phyloP scores from a whole-genome alignment of 1,139 yeast genomes.

The Eremothecium cymbalariae region DNA sequence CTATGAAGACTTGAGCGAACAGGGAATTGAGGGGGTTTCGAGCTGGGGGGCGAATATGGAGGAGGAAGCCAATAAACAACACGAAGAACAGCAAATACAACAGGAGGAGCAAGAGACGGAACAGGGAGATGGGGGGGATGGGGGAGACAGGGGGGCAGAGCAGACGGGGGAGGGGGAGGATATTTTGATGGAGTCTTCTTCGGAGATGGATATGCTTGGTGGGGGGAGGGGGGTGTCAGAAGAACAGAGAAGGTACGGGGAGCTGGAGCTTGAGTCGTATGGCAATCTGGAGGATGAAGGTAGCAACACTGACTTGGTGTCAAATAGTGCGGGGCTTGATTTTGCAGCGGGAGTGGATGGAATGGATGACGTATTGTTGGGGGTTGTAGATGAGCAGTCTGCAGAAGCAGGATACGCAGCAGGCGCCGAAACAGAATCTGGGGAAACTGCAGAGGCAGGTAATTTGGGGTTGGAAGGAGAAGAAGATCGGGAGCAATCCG shows the following conservation, averaged over 20 bases:
- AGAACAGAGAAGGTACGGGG: background rate
- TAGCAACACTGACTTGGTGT: background rate
- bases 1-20: constrained; percentile 1
- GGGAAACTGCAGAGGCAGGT: too few relatives aligned
- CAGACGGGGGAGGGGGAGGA: constrained; percentile 6
- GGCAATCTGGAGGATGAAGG: background rate
- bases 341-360: too few relatives aligned
- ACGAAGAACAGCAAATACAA: constrained; percentile 3
- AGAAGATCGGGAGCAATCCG: too few relatives aligned
- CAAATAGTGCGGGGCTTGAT: too few relatives aligned
- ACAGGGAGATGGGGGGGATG: constrained; percentile 6
- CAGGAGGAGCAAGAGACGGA: constrained; percentile 2
- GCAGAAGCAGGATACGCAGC: too few relatives aligned
- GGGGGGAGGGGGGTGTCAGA: constrained; percentile 1
- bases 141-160: constrained; percentile 7
- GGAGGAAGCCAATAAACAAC: constrained; percentile 1
- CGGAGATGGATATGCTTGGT: too few relatives aligned
- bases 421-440: too few relatives aligned
- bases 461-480: too few relatives aligned
- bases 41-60: constrained; percentile 3
- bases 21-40: background rate
- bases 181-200: too few relatives aligned
- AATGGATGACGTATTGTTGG: too few relatives aligned
- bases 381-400: too few relatives aligned
- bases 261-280: background rate